Evolutionary conservation across 768 basidiomycete species (phyloP).

Genomic region (Psilocybe cubensis): DNA sequence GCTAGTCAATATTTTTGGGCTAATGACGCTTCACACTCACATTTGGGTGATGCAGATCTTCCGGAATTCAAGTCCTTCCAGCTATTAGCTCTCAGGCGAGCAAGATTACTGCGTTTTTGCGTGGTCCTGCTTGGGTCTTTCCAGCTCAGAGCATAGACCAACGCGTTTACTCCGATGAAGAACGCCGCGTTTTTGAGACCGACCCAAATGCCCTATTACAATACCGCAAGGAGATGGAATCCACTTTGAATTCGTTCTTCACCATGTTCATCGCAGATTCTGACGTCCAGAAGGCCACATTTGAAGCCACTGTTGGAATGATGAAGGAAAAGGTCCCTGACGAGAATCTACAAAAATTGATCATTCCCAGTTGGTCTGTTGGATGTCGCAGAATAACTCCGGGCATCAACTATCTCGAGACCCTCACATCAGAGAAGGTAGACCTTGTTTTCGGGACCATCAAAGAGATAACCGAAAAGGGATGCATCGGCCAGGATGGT

Average conservation of each 20-base stretch:
- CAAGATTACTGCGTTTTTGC: conserved; percentile 37
- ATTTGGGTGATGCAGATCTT: conserved; percentile 31
- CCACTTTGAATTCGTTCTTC: conserved; percentile 36
- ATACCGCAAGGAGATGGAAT: conserved; percentile 46
- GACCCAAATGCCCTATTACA: conserved; percentile 40
- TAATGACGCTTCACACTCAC: background rate
- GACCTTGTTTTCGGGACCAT: conserved; percentile 34
- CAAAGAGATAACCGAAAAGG: conserved; percentile 32
- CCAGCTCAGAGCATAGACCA: conserved; percentile 27
- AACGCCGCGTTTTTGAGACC: conserved; percentile 38
- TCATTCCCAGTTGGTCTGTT: conserved; percentile 35
- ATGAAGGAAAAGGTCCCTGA: conserved; percentile 46
- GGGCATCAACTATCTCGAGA: conserved; percentile 39
- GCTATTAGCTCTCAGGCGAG: conserved; percentile 35
- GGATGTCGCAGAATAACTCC: conserved; percentile 40
- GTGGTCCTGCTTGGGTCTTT: conserved; percentile 33
- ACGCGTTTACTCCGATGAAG: conserved; percentile 39
- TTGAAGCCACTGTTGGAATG: conserved; percentile 25
- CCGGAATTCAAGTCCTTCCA: conserved; percentile 36
- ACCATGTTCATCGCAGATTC: conserved; percentile 32
- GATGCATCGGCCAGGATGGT: conserved; percentile 30
- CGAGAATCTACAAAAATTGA: conserved; percentile 43
- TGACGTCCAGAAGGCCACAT: conserved; percentile 32
- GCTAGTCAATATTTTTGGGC: conserved; percentile 24
- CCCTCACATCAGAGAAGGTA: conserved; percentile 32